Evolutionary conservation across 495 filamentous ascomycete genomes (phyloP).

Genomic region (Hypoxylon intermedium): DNA sequence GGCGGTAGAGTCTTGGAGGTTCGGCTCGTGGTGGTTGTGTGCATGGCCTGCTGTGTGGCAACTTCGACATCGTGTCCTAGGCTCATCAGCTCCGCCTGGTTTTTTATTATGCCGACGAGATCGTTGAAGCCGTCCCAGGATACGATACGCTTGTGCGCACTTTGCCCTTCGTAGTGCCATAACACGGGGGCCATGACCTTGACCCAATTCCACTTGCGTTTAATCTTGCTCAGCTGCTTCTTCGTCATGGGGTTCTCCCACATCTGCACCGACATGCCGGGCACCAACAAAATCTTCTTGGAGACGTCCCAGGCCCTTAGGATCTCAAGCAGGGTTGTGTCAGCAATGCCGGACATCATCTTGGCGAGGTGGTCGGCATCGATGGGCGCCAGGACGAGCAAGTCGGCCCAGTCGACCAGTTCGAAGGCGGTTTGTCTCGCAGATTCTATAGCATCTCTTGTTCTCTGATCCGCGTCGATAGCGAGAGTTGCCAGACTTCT

Average conservation of each 20-base stretch:
- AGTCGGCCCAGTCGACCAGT: constrained; percentile 84
- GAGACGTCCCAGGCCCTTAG: constrained; percentile 82
- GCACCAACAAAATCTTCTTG: constrained; percentile 81
- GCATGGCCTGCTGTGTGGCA: constrained; percentile 48
- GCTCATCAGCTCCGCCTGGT: constrained; percentile 67
- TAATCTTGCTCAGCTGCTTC: constrained; percentile 80
- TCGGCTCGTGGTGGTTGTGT: constrained; percentile 39
- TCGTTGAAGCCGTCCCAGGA: constrained; percentile 73
- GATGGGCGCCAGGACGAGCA: constrained; percentile 82
- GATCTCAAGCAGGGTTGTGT: constrained; percentile 74
- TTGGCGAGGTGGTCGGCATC: constrained; percentile 80
- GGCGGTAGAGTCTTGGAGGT: constrained; percentile 64
- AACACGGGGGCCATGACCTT: constrained; percentile 72
- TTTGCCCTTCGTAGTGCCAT: constrained; percentile 69
- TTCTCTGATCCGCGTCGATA: constrained; percentile 38
- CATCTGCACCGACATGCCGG: constrained; percentile 80
- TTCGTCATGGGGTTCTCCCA: constrained; percentile 88
- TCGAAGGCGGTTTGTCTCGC: constrained; percentile 66
- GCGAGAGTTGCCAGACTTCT: constrained; percentile 41
- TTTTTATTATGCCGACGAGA: constrained; percentile 69
- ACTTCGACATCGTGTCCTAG: constrained; percentile 66
- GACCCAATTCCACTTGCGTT: constrained; percentile 83
- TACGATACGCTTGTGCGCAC: constrained; percentile 54
- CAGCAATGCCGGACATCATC: constrained; percentile 81
- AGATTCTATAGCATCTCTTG: constrained; percentile 52